A percentile compares a stretch with the other conserved stretches of the same genome.
These are phyloP conservation scores for Sporopachydermia quercuum DNA, from an alignment of 805 yeast species.

Conservation along the genomic window DNA sequence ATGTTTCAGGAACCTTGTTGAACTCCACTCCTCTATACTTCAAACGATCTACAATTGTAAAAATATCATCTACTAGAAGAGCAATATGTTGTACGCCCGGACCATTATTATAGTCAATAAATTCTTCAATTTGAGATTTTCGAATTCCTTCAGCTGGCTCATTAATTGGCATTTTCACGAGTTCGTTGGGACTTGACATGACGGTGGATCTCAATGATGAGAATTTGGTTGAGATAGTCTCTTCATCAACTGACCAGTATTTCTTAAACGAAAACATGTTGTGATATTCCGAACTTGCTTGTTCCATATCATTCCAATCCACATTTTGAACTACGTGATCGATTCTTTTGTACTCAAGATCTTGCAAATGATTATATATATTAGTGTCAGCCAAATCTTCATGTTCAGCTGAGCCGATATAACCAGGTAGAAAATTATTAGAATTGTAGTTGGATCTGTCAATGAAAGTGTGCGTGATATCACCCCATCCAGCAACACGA, in stretches of 20 bases:
- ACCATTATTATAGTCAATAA: slow-evolving; percentile 56
- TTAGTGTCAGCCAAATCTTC: slow-evolving; percentile 8
- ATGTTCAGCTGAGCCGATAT: slow-evolving; percentile 8
- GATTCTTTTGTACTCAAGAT: slow-evolving; percentile 28
- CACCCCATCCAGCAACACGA: slow-evolving; percentile 38
- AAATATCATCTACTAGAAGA: slow-evolving; percentile 43
- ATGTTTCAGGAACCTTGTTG: slow-evolving; percentile 40
- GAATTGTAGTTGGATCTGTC: slow-evolving; percentile 23
- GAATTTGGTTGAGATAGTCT: slow-evolving; percentile 51
- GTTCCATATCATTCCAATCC: slow-evolving; percentile 50
- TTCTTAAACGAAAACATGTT: slow-evolving; percentile 55
- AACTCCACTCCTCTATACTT: slow-evolving; percentile 54
- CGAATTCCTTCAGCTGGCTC: slow-evolving; percentile 63
- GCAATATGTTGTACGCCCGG: slow-evolving; percentile 85
- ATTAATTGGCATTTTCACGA: slow-evolving; percentile 67
- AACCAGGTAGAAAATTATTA: slow-evolving; percentile 41
- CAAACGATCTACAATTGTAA: slow-evolving; percentile 38
- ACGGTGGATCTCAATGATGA: slow-evolving; percentile 63
- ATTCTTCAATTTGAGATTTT: slow-evolving; percentile 73
- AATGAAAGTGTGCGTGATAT: slow-evolving; percentile 55
- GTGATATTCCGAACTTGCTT: slow-evolving; percentile 44
- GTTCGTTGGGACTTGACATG: slow-evolving; percentile 54
- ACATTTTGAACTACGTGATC: slow-evolving; percentile 80
- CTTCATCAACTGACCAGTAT: slow-evolving; percentile 79
- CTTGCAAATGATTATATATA: slow-evolving; percentile 17